Evolutionary conservation across 2,329 filamentous ascomycete genomes (phyloP), one percentile per base, ranked within the genome.

Genomic region (Ophiostoma angusticollis): DNA sequence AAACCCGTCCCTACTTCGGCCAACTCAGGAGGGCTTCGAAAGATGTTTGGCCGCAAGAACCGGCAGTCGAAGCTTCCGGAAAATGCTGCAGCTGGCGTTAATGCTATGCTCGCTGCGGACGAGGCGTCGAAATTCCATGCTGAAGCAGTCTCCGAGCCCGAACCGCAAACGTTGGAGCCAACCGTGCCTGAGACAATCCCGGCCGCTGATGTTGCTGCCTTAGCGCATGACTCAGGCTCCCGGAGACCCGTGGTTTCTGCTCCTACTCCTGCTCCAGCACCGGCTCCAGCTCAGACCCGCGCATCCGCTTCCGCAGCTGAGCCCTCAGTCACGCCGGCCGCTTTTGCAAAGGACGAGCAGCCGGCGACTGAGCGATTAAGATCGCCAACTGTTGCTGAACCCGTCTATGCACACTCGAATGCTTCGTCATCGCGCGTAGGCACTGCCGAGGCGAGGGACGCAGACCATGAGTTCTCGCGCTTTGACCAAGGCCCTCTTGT

Each of bases 401-500:
- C 55, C 22, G 55, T 58, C 6, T 67, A 68, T 34, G 63, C 65
- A 36, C 60, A 65, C 1, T 63, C 65, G 3, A 49, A 59, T 9
- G 61, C 67, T 13, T 59, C 61, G 25, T 54, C 74, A 5, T 80
- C 80, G 6, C 72, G 69, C 5, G 66, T 79, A 25, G 72, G 75
- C 50, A 76, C 68, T 1, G 59, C 62, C 8, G 73, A 82, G 45
- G 69, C 67, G 7, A 59, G 62, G 30, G 69, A 79, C 48, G 72
- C 74, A n/a, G 63, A 67, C 23, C 60, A 69, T 9, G 78, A 78
- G 40, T 76, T 76, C 48, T 63, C 71, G 13, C 68, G 65, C 18
- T 96, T 96, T 53, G 82, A 91, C 52, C 89, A 96, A 60, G 91
- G 87, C 2, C 91, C 91, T 2, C 69, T 95, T 18, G 59, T 73